Base-by-base conservation (phyloP, 2,329 filamentous ascomycete genomes). In the Venturia oleaginea region DNA sequence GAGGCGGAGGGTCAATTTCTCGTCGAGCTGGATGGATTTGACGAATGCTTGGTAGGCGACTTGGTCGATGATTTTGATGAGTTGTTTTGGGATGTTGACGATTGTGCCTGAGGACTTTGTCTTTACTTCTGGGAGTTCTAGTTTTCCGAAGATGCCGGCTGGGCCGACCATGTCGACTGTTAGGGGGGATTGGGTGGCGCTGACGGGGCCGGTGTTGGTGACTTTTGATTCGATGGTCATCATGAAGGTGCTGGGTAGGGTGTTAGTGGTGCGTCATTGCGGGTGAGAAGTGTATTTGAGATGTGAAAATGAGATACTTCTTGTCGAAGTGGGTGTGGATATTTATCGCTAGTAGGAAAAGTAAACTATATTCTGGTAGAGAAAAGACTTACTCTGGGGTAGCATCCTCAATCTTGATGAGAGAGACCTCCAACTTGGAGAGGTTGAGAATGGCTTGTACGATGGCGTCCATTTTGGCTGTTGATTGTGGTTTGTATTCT, bases 101-200 rank as follows among this genome's bases (percentile, higher is more conserved):
- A 48, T 11, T 37, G 66, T 59, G 57, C 66, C 61, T 13, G n/a
- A 37, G 22, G 64, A 59, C 11, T 24, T 32, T 17, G 66, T 67
- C 27, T 67, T 66, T 30, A 67, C 59, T 30, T 65, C 65, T 17
- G 66, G 66, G 15, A 67, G 61, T 3, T 67, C 37, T 55, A 66
- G 59, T 11, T 46, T 48, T 40, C 64, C 66, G 43, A 67, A 67
- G n/a, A 38, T 40, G 38, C 66, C 66, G 22, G 59, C 55, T 19
- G 66, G 66, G 19, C 66, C 66, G 38, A 66, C 43, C 43, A 67
- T 38, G 42, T 67, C 66, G 61, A 67, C 66, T 4, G 59, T 64
- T 43, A 67, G 66, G 27, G 64, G 54, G n/a, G 64, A 32, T 37
- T 64, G 61, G 15, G 64, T 66, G 15, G 66, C 64, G 42, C 60